Evolutionary conservation across 192 early-diverging fungal species (phyloP).

Genomic region (Podila epicladia): DNA sequence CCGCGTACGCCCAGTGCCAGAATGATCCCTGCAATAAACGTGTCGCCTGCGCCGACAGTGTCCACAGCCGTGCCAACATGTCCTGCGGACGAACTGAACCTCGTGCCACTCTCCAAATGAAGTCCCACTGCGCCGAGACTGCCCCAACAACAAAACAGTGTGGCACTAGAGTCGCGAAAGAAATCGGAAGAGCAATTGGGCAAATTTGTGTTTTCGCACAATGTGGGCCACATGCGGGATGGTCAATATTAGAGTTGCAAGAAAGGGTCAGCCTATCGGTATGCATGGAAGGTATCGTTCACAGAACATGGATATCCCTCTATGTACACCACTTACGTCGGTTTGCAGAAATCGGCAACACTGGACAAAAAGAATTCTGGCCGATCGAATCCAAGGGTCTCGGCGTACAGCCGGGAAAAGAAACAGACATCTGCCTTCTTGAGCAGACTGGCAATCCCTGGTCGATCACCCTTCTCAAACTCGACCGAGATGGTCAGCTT

Average conservation of each 20-base stretch:
- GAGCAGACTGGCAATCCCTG: slow-evolving; percentile 65
- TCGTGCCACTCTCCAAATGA: slow-evolving; percentile 41
- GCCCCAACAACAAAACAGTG: slow-evolving; percentile 72
- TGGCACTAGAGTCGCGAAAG: slow-evolving; percentile 50
- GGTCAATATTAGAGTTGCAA: not conserved
- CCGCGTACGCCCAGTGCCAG: slow-evolving; percentile 42
- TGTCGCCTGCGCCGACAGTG: slow-evolving; percentile 64
- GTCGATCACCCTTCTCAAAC: slow-evolving; percentile 72
- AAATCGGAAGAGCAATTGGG: slow-evolving; percentile 1
- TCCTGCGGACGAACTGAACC: slow-evolving; percentile 42
- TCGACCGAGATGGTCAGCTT: slow-evolving; percentile 71
- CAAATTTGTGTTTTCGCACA: not conserved
- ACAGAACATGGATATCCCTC: not conserved
- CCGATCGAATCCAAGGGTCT: slow-evolving; percentile 62
- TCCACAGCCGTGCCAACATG: slow-evolving; percentile 51
- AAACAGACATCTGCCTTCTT: slow-evolving; percentile 68
- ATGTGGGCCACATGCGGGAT: not conserved
- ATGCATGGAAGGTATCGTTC: not conserved
- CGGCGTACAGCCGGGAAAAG: slow-evolving; percentile 72
- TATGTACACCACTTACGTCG: slow-evolving; percentile 31
- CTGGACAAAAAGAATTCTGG: slow-evolving; percentile 56
- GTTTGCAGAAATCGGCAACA: slow-evolving; percentile 50
- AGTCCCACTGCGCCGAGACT: slow-evolving; percentile 61
- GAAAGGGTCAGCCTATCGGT: not conserved
- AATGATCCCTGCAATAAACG: slow-evolving; percentile 65